A percentile compares a stretch with the other conserved stretches of the same genome.
Conservation (phyloP, 2,329 filamentous ascomycete genomes). For the Zymoseptoria pseudotritici region DNA sequence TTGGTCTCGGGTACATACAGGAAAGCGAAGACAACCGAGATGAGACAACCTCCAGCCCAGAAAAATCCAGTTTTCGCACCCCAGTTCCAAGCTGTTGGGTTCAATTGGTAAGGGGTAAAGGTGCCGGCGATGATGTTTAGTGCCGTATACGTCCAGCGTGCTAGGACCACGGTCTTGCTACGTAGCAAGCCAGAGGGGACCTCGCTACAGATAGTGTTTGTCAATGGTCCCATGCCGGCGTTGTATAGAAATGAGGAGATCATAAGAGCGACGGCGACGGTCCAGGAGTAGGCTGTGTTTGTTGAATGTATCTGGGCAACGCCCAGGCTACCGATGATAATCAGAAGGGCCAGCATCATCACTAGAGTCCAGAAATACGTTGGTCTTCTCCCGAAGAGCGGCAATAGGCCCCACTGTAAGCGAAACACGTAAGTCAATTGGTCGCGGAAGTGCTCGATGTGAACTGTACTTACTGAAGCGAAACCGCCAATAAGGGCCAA, state of each 20-base stretch:
- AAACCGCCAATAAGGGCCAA: too few species aligned
- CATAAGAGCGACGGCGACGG: slow-evolving; percentile 5
- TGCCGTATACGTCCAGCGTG: slow-evolving; percentile 20
- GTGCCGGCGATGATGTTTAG: slow-evolving; percentile 9
- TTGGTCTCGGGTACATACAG: too few species aligned
- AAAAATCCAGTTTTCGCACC: neutral
- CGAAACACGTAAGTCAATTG: too few species aligned
- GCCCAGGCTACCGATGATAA: neutral
- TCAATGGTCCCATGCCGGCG: slow-evolving; percentile 20
- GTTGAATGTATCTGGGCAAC: neutral
- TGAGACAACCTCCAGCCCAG: neutral
- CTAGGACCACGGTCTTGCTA: slow-evolving; percentile 24
- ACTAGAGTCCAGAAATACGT: neutral
- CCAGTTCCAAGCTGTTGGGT: slow-evolving; percentile 17
- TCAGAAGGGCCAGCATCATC: neutral
- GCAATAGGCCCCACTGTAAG: too few species aligned
- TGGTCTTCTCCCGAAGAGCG: neutral
- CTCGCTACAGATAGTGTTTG: slow-evolving; percentile 7
- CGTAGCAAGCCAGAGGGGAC: slow-evolving; percentile 22
- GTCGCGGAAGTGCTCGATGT: too few species aligned
- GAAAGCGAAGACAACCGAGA: neutral
- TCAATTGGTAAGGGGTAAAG: slow-evolving; percentile 20
- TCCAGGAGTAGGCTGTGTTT: neutral
- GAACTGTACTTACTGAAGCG: too few species aligned
- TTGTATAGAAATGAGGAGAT: slow-evolving; percentile 19